Evolutionary conservation across 345 rosid genomes (phyloP), one percentile per base, ranked within the genome.

Genomic region (Pelargonium nanum): DNA sequence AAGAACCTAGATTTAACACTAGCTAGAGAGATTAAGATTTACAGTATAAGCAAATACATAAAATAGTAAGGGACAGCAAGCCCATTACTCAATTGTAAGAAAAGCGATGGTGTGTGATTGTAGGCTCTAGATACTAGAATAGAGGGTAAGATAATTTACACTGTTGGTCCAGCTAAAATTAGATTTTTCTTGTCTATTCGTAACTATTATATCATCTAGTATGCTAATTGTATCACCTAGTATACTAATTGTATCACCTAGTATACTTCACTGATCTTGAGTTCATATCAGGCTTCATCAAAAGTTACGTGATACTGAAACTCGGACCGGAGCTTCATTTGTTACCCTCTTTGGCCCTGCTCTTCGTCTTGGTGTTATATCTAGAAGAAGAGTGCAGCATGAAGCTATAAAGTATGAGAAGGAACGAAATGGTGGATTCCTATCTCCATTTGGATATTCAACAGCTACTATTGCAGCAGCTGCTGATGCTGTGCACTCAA

Each of bases 401-500:
- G 95, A 88, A 80, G 85, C 88, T 64, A 74, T 84, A 58, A 69
- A 72, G 65, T 91, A 86, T n/a, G 96, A 84, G 68, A 88, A 82
- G 73, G 95, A 91, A 81, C 65, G 88, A 52, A 88, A 88, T 75
- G 91, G 80, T 66, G 98, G 96, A 67, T 83, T 84, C 69, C 59
- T 84, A n/a, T 91, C 96, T 62, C 92, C 94, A 12, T 88, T 91
- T 70, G 96, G 96, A 72, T 88, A 83, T 72, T 91, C 98, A 69
- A 75, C 85, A 22, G 65, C 69, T 45, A 80, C 88, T 50, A 80
- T 86, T 61, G 75, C 88, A 66, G 88, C 96, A 24, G 85, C 87
- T 26, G 81, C 79, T 59, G 79, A 83, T 66, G 71, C 83, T 61
- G 88, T 84, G 55, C 71, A 88, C 79, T 88, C 95, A 61, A 77